Percentiles rank a stretch among this genome's conserved stretches.
These are phyloP conservation scores for Neofusicoccum kwambonambiense DNA, from an alignment of 2,329 filamentous ascomycete genomes.

Conservation along the genomic window DNA sequence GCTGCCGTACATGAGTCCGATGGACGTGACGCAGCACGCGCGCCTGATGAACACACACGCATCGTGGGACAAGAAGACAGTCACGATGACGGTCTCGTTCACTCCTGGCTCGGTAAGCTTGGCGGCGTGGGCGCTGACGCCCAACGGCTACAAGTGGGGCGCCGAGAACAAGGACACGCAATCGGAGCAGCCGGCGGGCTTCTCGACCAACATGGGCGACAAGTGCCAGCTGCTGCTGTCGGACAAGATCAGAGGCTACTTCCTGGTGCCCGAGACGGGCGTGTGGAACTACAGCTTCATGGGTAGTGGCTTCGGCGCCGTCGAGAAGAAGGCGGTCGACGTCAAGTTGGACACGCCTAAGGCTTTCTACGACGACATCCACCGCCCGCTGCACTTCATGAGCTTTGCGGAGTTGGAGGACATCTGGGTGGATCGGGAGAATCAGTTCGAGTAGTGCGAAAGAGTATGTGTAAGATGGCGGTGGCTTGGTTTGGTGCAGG, in stretches of 20 bases:
- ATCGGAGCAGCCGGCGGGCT: conserved; percentile 91
- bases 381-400: conserved; percentile 92
- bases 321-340: conserved; percentile 87
- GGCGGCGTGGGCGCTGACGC: conserved; percentile 88
- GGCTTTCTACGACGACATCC: conserved; percentile 87
- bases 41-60: conserved; percentile 82
- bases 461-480: not conserved
- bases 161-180: conserved; percentile 90
- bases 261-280: conserved; percentile 86
- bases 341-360: conserved; percentile 90
- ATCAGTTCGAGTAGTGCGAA: conserved; percentile 75
- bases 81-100: conserved; percentile 94
- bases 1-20: conserved; percentile 91
- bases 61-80: conserved; percentile 82
- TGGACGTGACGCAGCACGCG: conserved; percentile 91
- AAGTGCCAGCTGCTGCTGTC: conserved; percentile 93
- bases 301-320: conserved; percentile 79
- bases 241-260: conserved; percentile 92
- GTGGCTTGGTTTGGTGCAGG: not conserved
- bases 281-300: conserved; percentile 99
- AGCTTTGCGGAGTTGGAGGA: conserved; percentile 98
- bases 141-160: conserved; percentile 93
- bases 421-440: conserved; percentile 87
- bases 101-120: conserved; percentile 95
- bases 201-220: conserved; percentile 86